Percentiles rank a stretch among this genome's conserved stretches.
phyloP scores from a whole-genome alignment of 306 rosid species.

The Rubus idaeus region DNA sequence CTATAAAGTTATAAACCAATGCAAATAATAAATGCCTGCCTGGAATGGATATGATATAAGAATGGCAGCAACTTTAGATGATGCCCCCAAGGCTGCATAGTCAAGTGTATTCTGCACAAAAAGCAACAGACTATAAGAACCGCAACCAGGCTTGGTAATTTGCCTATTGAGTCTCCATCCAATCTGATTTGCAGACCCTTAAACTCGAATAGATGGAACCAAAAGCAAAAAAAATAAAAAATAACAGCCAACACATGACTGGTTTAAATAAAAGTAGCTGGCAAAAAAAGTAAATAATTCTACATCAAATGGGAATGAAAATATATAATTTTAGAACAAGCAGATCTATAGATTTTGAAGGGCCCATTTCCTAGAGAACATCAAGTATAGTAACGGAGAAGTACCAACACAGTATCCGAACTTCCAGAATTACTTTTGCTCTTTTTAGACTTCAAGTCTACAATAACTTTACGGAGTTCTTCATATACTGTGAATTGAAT shows the following conservation, averaged over 20 bases:
- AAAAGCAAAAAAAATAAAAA: neutral
- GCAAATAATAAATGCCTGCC: constrained; percentile 39
- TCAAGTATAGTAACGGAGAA: constrained; percentile 10
- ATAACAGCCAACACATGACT: neutral
- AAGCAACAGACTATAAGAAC: neutral
- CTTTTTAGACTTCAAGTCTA: constrained; percentile 53
- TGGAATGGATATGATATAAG: constrained; percentile 91
- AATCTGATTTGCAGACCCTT: neutral
- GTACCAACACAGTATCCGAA: constrained; percentile 57
- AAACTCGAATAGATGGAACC: neutral
- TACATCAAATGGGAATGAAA: neutral
- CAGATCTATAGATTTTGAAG: neutral
- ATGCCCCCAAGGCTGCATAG: constrained; percentile 85
- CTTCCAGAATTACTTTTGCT: constrained; percentile 38
- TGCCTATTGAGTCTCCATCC: neutral
- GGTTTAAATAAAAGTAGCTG: neutral
- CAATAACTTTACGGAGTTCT: constrained; percentile 69
- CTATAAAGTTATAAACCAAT: constrained; percentile 25
- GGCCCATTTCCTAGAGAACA: constrained; percentile 1
- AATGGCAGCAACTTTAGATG: constrained; percentile 64
- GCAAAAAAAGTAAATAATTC: neutral
- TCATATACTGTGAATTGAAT: constrained; percentile 85
- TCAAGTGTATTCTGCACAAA: constrained; percentile 69
- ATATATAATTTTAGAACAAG: neutral
- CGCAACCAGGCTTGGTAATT: neutral